phyloP scores from a whole-genome alignment of 2,329 filamentous ascomycete genomes.

The Colletotrichum cuscutae region DNA sequence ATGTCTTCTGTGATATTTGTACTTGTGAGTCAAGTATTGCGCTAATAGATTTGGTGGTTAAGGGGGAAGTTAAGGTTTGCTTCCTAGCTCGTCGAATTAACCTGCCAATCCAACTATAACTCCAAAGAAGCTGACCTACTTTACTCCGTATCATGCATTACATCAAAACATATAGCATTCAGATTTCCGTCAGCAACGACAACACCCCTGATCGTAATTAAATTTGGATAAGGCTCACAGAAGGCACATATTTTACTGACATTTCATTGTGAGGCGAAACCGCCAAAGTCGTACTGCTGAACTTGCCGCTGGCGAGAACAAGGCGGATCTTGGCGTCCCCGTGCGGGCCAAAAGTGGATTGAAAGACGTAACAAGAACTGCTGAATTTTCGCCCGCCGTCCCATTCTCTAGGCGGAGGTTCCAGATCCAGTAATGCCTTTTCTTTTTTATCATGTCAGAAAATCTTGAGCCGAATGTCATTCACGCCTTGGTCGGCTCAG shows the following conservation, averaged over 20 bases:
- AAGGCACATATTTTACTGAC: neutral
- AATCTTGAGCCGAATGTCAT: neutral
- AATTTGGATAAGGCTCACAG: no score
- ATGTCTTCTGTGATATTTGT: no score
- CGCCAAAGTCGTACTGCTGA: neutral
- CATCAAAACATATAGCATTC: no score
- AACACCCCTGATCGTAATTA: neutral
- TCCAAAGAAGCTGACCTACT: no score
- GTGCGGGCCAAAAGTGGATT: constrained; percentile 34
- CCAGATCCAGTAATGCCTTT: constrained; percentile 25
- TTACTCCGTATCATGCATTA: no score
- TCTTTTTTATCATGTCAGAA: constrained; percentile 18
- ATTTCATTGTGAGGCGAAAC: neutral
- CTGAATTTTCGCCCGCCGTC: constrained; percentile 30
- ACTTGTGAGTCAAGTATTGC: no score
- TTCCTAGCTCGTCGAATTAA: no score
- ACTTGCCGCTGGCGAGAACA: neutral
- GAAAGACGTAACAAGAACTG: constrained; percentile 35
- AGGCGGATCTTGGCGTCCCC: neutral
- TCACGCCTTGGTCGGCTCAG: neutral
- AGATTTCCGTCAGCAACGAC: no score
- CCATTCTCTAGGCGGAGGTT: constrained; percentile 28
- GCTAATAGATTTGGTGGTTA: no score
- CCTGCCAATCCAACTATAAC: no score
- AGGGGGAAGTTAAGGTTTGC: no score